phyloP scores from a whole-genome alignment of 495 filamentous ascomycete species.

The Darksidea phi region DNA sequence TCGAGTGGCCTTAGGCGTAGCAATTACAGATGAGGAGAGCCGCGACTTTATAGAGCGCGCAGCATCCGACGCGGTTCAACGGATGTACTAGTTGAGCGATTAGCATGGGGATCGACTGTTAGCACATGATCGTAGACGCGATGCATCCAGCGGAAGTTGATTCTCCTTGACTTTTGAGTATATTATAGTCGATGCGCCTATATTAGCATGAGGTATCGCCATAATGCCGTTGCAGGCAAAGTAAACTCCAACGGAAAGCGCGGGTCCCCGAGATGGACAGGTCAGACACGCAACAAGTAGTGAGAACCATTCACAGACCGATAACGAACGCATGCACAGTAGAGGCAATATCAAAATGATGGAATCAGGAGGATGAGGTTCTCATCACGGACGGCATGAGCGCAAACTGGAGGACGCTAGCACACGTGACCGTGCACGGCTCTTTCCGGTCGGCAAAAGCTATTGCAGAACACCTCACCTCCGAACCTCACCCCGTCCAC shows the following conservation, averaged over 20 bases:
- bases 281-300: not conserved
- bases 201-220: conserved; percentile 22
- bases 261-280: not conserved
- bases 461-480: not conserved
- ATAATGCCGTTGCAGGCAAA: conserved; percentile 19
- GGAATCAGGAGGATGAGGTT: too few relatives aligned
- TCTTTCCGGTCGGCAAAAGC: too few relatives aligned
- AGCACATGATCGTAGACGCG: not conserved
- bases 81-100: conserved; percentile 7
- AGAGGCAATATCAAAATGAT: too few relatives aligned
- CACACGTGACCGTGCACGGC: too few relatives aligned
- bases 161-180: not conserved
- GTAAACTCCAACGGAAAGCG: not conserved
- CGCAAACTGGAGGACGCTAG: not conserved
- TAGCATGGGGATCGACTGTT: conserved; percentile 21
- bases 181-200: conserved; percentile 25
- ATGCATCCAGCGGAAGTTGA: conserved; percentile 8
- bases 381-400: too few relatives aligned
- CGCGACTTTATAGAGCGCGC: conserved; percentile 1
- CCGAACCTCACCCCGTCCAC: conserved; percentile 17
- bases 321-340: too few relatives aligned
- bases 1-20: too few relatives aligned
- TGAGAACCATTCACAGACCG: too few relatives aligned
- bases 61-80: conserved; percentile 3
- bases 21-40: not conserved